Percentiles rank a stretch among this genome's conserved stretches.
Evolutionary conservation across 2,329 filamentous ascomycete species (phyloP).

Genomic region (Aureobasidium sp.): DNA sequence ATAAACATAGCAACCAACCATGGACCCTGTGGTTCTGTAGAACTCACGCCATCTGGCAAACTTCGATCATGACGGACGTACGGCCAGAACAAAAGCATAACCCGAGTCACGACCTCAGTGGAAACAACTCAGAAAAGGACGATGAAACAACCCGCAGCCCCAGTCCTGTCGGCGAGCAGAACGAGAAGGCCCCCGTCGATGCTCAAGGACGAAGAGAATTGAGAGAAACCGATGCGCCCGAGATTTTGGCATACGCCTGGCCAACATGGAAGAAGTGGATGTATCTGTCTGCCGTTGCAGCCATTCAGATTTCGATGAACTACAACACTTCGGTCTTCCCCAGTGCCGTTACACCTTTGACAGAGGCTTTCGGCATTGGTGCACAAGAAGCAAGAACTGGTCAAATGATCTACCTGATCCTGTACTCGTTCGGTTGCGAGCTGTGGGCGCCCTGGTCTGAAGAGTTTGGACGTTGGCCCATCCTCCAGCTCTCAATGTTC

Average conservation of each 20-base stretch:
- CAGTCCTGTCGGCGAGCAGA: constrained; percentile 11
- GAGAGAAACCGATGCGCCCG: constrained; percentile 16
- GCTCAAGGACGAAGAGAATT: constrained; percentile 17
- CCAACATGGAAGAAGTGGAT: constrained; percentile 39
- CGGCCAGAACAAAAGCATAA: neutral
- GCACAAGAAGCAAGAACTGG: constrained; percentile 61
- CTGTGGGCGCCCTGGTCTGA: constrained; percentile 84
- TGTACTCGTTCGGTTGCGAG: constrained; percentile 80
- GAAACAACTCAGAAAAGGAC: constrained; percentile 6
- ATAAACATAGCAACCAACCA: constrained; percentile 4
- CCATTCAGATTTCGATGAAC: constrained; percentile 44
- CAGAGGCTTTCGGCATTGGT: constrained; percentile 58
- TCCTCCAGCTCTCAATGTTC: constrained; percentile 63
- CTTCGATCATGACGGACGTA: constrained; percentile 9
- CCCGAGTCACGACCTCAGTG: neutral
- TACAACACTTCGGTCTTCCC: constrained; percentile 42
- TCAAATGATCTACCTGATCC: constrained; percentile 67
- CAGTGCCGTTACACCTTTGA: constrained; percentile 36
- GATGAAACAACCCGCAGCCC: constrained; percentile 6
- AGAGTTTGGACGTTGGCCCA: constrained; percentile 67
- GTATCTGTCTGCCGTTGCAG: constrained; percentile 38
- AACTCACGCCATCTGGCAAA: neutral
- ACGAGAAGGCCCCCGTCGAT: constrained; percentile 6
- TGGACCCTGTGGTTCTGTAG: neutral
- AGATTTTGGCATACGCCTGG: constrained; percentile 38